These are phyloP conservation scores for Margaritispora aquatica DNA, from an alignment of 495 filamentous ascomycete species.

Conservation along the genomic window DNA sequence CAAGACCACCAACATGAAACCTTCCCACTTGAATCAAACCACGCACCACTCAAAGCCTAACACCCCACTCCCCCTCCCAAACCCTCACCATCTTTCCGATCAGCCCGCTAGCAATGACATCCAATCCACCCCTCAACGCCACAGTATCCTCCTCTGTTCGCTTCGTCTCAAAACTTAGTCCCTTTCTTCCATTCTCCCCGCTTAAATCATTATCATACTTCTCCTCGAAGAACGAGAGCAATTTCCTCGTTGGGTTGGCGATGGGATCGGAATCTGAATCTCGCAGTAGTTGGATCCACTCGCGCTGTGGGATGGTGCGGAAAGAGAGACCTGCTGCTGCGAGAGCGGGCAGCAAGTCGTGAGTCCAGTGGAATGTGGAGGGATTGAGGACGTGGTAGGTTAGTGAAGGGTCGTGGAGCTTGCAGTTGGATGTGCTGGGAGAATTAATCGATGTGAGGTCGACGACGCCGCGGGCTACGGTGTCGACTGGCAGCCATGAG, in stretches of 20 bases:
- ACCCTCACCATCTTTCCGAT: slow-evolving; percentile 23
- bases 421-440: background rate
- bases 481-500: slow-evolving; percentile 48
- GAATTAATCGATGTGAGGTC: slow-evolving; percentile 23
- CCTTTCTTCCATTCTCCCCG: slow-evolving; percentile 1
- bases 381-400: slow-evolving; percentile 51
- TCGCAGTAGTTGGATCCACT: slow-evolving; percentile 44
- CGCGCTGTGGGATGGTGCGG: slow-evolving; percentile 34
- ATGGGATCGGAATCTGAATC: slow-evolving; percentile 35
- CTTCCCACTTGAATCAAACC: too few relatives aligned
- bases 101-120: slow-evolving; percentile 24
- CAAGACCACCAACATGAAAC: too few relatives aligned
- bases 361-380: slow-evolving; percentile 42
- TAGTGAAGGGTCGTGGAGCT: slow-evolving; percentile 11
- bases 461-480: slow-evolving; percentile 39
- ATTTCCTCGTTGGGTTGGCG: slow-evolving; percentile 53
- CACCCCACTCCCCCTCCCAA: slow-evolving; percentile 17
- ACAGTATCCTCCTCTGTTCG: slow-evolving; percentile 19
- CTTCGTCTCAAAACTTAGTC: slow-evolving; percentile 12
- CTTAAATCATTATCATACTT: slow-evolving; percentile 35
- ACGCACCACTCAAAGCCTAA: background rate
- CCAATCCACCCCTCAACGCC: slow-evolving; percentile 17
- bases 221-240: slow-evolving; percentile 45
- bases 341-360: slow-evolving; percentile 41
- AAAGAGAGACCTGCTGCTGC: slow-evolving; percentile 36